Conservation (phyloP, 768 basidiomycete genomes). For the Russula sp. region DNA sequence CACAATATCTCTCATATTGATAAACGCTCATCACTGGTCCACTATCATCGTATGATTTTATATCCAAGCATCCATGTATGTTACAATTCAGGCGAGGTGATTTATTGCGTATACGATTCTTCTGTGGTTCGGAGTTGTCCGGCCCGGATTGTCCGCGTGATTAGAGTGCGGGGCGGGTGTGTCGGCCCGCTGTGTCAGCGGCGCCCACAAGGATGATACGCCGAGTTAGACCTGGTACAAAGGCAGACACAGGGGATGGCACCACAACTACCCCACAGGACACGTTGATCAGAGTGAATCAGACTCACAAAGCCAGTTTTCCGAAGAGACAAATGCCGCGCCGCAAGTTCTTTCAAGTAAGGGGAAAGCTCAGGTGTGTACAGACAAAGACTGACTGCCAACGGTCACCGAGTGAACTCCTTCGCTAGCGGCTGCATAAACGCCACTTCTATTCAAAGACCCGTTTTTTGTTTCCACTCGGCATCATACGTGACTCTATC, state of each 20-base stretch:
- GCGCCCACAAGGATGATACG: conserved; percentile 36
- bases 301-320: conserved; percentile 32
- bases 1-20: conserved; percentile 21
- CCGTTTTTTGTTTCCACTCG: conserved; percentile 69
- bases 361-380: conserved; percentile 36
- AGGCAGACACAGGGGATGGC: conserved; percentile 28
- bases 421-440: background rate
- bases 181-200: background rate
- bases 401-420: background rate
- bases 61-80: conserved; percentile 25
- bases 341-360: conserved; percentile 32
- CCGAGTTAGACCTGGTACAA: conserved; percentile 23
- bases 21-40: conserved; percentile 24
- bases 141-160: too few species aligned
- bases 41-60: conserved; percentile 21
- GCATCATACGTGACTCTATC: conserved; percentile 52
- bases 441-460: conserved; percentile 36
- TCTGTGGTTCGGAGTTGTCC: too few species aligned
- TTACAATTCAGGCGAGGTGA: conserved; percentile 24
- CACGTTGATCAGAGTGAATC: conserved; percentile 32
- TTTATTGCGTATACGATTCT: conserved; percentile 7
- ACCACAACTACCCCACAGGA: conserved; percentile 31
- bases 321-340: conserved; percentile 33
- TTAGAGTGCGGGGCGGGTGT: background rate
- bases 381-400: background rate